Evolutionary conservation across 441 rosid species (phyloP).

Genomic region (Melastoma candidum): DNA sequence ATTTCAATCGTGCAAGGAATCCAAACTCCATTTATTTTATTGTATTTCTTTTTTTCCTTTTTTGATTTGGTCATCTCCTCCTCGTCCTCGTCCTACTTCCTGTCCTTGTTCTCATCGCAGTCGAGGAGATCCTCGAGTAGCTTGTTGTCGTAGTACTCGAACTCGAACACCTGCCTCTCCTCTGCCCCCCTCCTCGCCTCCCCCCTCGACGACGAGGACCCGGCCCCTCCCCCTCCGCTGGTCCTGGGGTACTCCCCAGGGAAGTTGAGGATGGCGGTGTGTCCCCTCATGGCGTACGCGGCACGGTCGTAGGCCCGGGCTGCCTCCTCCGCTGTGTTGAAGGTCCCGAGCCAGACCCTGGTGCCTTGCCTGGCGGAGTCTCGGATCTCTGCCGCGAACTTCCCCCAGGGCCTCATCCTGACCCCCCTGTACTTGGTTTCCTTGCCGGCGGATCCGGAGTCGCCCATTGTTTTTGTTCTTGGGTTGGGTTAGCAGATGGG

Average conservation of each 20-base stretch:
- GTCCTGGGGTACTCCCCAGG: conserved; percentile 47
- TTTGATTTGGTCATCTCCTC: too few relatives aligned
- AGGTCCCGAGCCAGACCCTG: conserved; percentile 74
- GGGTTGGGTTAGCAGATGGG: too few relatives aligned
- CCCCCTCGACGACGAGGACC: conserved; percentile 21
- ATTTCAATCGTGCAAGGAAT: not conserved
- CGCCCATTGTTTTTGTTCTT: not conserved
- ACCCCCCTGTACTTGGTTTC: conserved; percentile 13
- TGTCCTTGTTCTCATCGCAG: conserved; percentile 37
- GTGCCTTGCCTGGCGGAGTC: conserved; percentile 23
- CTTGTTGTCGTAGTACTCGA: conserved; percentile 62
- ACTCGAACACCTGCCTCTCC: conserved; percentile 44
- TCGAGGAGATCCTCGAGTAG: conserved; percentile 67
- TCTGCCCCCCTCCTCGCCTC: not conserved
- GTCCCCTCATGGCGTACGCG: conserved; percentile 68
- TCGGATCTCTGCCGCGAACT: conserved; percentile 22
- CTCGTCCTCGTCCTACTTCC: conserved; percentile 4
- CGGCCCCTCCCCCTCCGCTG: conserved; percentile 19
- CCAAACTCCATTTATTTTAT: too few relatives aligned
- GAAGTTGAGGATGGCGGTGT: conserved; percentile 62
- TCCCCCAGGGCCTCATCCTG: conserved; percentile 20
- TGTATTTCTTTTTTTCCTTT: too few relatives aligned
- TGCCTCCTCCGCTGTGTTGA: conserved; percentile 71
- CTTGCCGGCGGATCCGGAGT: not conserved
- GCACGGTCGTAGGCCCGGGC: conserved; percentile 76